Evolutionary conservation across 139 green algal genomes (phyloP), one percentile per base, ranked within the genome.

Genomic region (Gonium pectorale): DNA sequence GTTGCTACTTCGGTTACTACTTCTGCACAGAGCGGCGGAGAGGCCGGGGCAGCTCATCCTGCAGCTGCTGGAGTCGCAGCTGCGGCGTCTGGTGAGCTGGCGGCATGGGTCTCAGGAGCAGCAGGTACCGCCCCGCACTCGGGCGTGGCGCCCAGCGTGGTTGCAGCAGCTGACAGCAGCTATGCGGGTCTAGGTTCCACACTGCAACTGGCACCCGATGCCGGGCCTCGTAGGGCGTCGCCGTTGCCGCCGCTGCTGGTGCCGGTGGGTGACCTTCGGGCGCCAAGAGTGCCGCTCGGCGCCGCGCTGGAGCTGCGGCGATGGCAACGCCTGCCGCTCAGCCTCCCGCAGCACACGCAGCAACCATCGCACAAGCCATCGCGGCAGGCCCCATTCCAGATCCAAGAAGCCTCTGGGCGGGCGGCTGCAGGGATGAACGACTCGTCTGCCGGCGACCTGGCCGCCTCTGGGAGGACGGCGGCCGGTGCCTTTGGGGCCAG

Each of bases 291-390:
- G 35, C 19, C 51, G 31, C 71, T 80, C 3, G 5, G 11, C 2
- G 31, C 52, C 19, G 71, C 71, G 2, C 33, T 80, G 51, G 51
- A 80, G 4, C 71, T 80, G 24, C 19, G n/a, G 1, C 37, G 17
- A 35, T 80, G 71, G 71, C 71, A 59, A 4, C 71, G 35, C 71
- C 49, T 67, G 52, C 49, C 71, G 51, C 71, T 80, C 17, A 5
- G 17, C 31, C 15, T 80, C 17, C 71, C 71, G 21, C 11, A n/a
- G n/a, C n/a, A n/a, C n/a, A n/a, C 49, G 33, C 49, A 37, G 35
- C 26, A 15, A 27, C 21, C 24, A 43, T 29, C 68, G 43, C 68
- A 24, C 17, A 1, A 13, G 41, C 38, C 38, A 54, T 22, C 21
- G 41, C 40, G 21, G 26, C 40, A 6, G 29, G 38, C 67, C 1